A percentile compares a stretch with the other conserved stretches of the same genome.
Evolutionary conservation across 2,329 filamentous ascomycete species (phyloP).

Genomic region (Penicillium concentricum): DNA sequence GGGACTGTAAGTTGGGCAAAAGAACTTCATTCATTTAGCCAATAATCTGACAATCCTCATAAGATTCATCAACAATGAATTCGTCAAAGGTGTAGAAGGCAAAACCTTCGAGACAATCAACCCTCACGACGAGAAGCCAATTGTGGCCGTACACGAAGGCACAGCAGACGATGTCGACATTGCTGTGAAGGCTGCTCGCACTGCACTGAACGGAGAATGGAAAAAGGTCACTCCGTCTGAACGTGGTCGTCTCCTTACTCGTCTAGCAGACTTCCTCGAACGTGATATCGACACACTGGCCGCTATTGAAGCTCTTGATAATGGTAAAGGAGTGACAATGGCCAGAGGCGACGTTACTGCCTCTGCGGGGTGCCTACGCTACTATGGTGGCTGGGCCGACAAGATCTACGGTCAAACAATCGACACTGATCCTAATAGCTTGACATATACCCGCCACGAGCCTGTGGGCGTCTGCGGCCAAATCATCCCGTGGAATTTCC

Average conservation of each 20-base stretch:
- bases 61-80: conserved; percentile 8
- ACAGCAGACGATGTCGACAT: conserved; percentile 7
- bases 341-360: conserved; percentile 5
- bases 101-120: conserved; percentile 7
- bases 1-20: neutral
- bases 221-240: neutral
- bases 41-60: neutral
- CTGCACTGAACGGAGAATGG: conserved; percentile 9
- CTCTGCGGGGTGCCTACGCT: neutral
- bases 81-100: conserved; percentile 3
- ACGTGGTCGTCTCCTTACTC: conserved; percentile 8
- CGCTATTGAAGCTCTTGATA: conserved; percentile 13
- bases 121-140: conserved; percentile 6
- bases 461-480: conserved; percentile 72
- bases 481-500: conserved; percentile 89
- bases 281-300: conserved; percentile 9
- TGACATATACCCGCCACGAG: conserved; percentile 47
- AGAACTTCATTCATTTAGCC: no score
- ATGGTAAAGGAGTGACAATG: conserved; percentile 9
- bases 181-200: conserved; percentile 4
- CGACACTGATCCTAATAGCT: conserved; percentile 1
- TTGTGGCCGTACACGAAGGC: conserved; percentile 5
- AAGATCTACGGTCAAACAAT: conserved; percentile 11
- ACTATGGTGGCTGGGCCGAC: conserved; percentile 13
- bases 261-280: conserved; percentile 9